These are phyloP conservation scores for Aspergillus sp. DNA, from an alignment of 2,329 filamentous ascomycete species.

Conservation along the genomic window DNA sequence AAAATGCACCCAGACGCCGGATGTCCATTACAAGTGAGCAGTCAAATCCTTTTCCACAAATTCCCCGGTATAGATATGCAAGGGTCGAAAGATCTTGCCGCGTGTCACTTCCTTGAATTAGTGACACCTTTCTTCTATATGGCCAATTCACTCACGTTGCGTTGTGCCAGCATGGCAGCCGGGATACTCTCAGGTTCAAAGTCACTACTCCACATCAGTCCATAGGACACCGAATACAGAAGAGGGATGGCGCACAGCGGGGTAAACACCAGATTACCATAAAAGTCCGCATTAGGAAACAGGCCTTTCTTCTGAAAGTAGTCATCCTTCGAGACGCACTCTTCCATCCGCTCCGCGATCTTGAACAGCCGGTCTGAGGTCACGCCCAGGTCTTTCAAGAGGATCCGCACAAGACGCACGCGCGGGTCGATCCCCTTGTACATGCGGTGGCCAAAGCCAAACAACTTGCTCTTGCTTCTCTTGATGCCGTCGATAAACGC, in stretches of 20 bases:
- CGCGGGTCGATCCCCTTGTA: conserved; percentile 32
- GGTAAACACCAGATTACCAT: conserved; percentile 44
- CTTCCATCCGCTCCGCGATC: conserved; percentile 27
- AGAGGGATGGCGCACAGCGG: conserved; percentile 29
- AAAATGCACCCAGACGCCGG: no score
- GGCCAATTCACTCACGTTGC: conserved; percentile 20
- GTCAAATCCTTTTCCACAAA: no score
- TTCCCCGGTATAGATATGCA: no score
- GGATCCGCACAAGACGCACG: conserved; percentile 24
- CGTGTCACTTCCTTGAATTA: no score
- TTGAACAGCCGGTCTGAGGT: conserved; percentile 18
- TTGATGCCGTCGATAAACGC: conserved; percentile 29
- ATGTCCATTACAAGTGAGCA: no score
- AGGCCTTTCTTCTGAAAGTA: conserved; percentile 30
- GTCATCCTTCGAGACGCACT: conserved; percentile 22
- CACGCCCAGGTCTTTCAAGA: conserved; percentile 22
- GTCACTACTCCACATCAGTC: conserved; percentile 16
- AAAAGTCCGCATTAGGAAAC: conserved; percentile 48
- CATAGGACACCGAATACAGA: neutral
- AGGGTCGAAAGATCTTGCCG: no score
- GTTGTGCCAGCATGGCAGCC: conserved; percentile 29
- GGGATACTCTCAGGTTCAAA: conserved; percentile 30
- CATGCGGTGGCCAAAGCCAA: conserved; percentile 32
- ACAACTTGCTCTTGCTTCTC: conserved; percentile 24
- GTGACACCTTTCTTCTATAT: no score